These are phyloP conservation scores for Fusarium sp. DNA, from an alignment of 2,329 filamentous ascomycete species.

Conservation along the genomic window DNA sequence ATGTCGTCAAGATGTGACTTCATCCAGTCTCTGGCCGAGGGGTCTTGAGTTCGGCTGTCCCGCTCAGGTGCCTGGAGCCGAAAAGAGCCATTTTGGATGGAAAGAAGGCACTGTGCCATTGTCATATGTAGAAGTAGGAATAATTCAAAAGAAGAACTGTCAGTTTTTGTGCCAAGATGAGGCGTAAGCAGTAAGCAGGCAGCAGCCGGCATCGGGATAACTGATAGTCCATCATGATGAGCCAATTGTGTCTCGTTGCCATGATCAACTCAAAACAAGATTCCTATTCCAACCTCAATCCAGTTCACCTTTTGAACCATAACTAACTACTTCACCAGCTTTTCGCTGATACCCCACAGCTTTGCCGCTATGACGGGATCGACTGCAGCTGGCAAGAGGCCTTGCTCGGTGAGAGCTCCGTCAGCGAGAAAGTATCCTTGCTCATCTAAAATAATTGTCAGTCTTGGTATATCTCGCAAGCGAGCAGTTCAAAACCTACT, in stretches of 20 bases:
- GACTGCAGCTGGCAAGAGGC: not conserved
- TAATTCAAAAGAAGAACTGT: not conserved
- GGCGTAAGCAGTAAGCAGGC: not conserved
- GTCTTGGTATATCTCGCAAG: not conserved
- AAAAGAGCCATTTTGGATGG: not conserved
- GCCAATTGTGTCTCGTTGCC: not conserved
- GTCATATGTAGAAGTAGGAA: not conserved
- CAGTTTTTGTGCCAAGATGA: not conserved
- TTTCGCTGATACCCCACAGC: not conserved
- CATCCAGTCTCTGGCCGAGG: not conserved
- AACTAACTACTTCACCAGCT: not conserved
- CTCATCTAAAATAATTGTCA: not conserved
- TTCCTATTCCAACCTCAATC: not conserved
- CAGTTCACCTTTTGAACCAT: not conserved
- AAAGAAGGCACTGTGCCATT: not conserved
- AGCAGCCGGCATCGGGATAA: constrained; percentile 2
- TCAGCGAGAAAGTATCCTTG: not conserved
- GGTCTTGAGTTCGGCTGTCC: not conserved
- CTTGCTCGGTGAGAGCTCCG: not conserved
- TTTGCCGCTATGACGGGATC: not conserved
- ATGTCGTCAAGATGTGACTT: not conserved
- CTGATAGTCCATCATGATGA: not conserved
- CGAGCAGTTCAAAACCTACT: not conserved
- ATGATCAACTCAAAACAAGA: not conserved
- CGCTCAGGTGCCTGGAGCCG: not conserved